Evolutionary conservation across 306 rosid species (phyloP), one percentile per base, ranked within the genome.

Genomic region (Hylodesmum podocarpum): DNA sequence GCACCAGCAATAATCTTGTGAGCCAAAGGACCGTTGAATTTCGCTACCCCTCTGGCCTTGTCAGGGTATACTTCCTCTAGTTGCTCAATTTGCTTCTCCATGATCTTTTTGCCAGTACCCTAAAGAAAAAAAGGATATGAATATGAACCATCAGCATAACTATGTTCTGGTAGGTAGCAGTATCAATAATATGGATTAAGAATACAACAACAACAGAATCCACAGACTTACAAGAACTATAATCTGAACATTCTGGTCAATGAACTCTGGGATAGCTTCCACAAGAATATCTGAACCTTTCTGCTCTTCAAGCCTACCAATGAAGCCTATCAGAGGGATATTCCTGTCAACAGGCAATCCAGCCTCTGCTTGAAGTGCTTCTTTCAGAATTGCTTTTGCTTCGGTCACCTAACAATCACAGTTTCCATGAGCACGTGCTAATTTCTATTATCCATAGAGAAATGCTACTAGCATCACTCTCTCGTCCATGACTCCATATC

Each of bases 221-320:
- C 5, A 1, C n/a, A 54, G 28, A 80, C 97, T 77, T 75, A 95
- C 99, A 57, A 95, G 99, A 80, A 88, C 73, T 54, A 95, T 59
- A 27, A 95, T 86, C 83, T 95, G 99, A 71, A 92, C 87, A 79
- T 92, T 71, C 79, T 86, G 86, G 21, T 66, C 57, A 44, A 88
- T 70, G 81, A 95, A 84, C 67, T 82, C 36, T 0, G 91, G 83
- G 80, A 95, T 89, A 7, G 98, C 97, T 67, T 84, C 98, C 44
- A 68, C 88, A 3, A 95, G 91, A 80, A 95, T 92, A 86, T 95
- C 99, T 1, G 99, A 89, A 80, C 99, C 99, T 85, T 95, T 95
- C 81, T 95, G 99, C 90, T 95, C 99, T 81, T 95, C 97, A 13
- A 95, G 94, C 75, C 99, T 90, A 40, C 99, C 99, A 21, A 95